Conservation (phyloP, 2,329 filamentous ascomycete genomes). For the Aureobasidium lini region DNA sequence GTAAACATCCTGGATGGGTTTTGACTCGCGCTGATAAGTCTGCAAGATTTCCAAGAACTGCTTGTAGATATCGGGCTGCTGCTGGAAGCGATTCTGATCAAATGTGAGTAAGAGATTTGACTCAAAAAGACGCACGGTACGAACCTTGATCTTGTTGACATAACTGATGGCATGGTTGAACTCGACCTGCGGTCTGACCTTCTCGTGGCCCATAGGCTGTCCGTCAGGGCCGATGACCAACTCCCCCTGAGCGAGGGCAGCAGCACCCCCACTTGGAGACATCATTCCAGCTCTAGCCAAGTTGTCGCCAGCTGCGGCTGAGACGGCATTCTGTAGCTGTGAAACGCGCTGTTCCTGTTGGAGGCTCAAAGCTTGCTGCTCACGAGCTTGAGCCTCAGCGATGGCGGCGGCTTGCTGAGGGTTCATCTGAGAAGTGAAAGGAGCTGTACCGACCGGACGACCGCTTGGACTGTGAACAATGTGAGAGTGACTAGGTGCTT, state of each 20-base stretch:
- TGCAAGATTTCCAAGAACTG: constrained; percentile 97
- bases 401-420: constrained; percentile 15
- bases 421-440: constrained; percentile 27
- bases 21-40: constrained; percentile 95
- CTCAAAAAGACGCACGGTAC: constrained; percentile 21
- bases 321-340: constrained; percentile 58
- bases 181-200: constrained; percentile 78
- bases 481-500: constrained; percentile 27
- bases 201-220: constrained; percentile 61
- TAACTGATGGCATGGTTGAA: constrained; percentile 99
- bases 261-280: constrained; percentile 31
- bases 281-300: constrained; percentile 42
- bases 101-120: background rate
- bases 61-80: constrained; percentile 97
- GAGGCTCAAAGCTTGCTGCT: constrained; percentile 21
- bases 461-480: constrained; percentile 39
- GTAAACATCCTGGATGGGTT: constrained; percentile 97
- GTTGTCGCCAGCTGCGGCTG: constrained; percentile 45
- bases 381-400: constrained; percentile 21
- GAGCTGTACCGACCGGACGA: constrained; percentile 33
- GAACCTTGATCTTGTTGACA: constrained; percentile 98
- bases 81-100: constrained; percentile 82
- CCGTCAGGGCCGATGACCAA: constrained; percentile 48
- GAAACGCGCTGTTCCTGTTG: constrained; percentile 60
- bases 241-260: constrained; percentile 47